A percentile compares a stretch with the other conserved stretches of the same genome.
These are phyloP conservation scores for Ramularia endophylla DNA, from an alignment of 2,329 filamentous ascomycete genomes.

Conservation along the genomic window DNA sequence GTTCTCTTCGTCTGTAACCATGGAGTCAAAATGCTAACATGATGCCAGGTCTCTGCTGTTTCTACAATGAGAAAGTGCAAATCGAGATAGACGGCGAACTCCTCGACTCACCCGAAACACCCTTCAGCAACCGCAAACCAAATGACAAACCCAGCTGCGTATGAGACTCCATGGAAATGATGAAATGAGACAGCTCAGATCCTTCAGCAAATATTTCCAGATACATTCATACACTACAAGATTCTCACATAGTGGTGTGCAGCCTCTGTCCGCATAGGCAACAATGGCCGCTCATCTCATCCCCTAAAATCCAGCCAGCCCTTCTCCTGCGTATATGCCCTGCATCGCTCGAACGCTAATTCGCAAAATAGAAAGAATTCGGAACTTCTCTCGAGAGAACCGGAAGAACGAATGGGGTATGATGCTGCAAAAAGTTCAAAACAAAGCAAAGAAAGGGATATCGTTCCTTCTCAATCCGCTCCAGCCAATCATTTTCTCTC, in stretches of 20 bases:
- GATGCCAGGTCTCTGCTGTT: conserved; percentile 39
- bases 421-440: conserved; percentile 2
- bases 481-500: too few relatives aligned
- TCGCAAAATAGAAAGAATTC: conserved; percentile 1
- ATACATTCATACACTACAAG: too few relatives aligned
- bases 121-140: conserved; percentile 21
- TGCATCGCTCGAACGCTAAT: too few relatives aligned
- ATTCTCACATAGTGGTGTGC: too few relatives aligned
- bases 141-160: conserved; percentile 8
- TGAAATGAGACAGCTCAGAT: too few relatives aligned
- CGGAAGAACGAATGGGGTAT: conserved; percentile 8
- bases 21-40: conserved; percentile 1
- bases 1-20: conserved; percentile 1
- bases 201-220: too few relatives aligned
- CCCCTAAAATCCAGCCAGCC: too few relatives aligned
- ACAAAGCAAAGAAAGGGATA: not conserved
- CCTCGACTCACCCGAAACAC: conserved; percentile 27
- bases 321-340: too few relatives aligned
- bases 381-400: not conserved
- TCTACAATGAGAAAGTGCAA: conserved; percentile 64
- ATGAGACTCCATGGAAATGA: too few relatives aligned
- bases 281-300: too few relatives aligned
- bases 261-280: too few relatives aligned
- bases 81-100: conserved; percentile 46
- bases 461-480: too few relatives aligned